Conservation (phyloP, 2,329 filamentous ascomycete species). For the Fusarium goolgardi region DNA sequence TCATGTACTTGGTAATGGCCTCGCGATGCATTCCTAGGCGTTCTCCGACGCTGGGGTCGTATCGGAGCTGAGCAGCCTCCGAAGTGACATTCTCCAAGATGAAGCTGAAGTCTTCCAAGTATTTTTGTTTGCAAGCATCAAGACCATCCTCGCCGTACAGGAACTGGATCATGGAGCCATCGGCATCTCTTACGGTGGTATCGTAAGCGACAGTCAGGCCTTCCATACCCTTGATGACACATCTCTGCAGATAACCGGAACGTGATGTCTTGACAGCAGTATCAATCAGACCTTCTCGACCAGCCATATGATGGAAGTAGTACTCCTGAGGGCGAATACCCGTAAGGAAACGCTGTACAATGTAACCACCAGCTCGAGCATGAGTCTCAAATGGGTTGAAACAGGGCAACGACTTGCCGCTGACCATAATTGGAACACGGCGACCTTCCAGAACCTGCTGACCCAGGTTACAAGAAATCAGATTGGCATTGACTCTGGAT, state of each 20-base stretch:
- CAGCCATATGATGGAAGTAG: slow-evolving; percentile 99
- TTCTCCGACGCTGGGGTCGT: slow-evolving; percentile 63
- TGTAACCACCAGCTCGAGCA: slow-evolving; percentile 90
- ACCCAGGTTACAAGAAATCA: slow-evolving; percentile 97
- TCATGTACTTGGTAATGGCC: slow-evolving; percentile 80
- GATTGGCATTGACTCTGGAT: slow-evolving; percentile 90
- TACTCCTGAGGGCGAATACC: slow-evolving; percentile 98
- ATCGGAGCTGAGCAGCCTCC: slow-evolving; percentile 79
- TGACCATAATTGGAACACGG: slow-evolving; percentile 96
- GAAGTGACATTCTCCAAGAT: slow-evolving; percentile 86
- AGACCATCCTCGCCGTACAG: slow-evolving; percentile 96
- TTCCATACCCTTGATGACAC: slow-evolving; percentile 98
- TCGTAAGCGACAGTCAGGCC: slow-evolving; percentile 93
- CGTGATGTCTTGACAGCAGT: slow-evolving; percentile 98
- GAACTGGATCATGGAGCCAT: slow-evolving; percentile 94
- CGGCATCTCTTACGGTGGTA: slow-evolving; percentile 91
- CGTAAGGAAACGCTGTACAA: slow-evolving; percentile 96
- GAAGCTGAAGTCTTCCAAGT: slow-evolving; percentile 90
- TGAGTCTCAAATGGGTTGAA: slow-evolving; percentile 93
- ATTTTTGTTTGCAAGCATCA: slow-evolving; percentile 93
- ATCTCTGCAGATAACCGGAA: slow-evolving; percentile 95
- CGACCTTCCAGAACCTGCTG: slow-evolving; percentile 97
- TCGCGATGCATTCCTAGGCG: slow-evolving; percentile 64
- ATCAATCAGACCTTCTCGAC: slow-evolving; percentile 97
- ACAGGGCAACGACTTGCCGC: slow-evolving; percentile 93